phyloP scores from a whole-genome alignment of 139 green algal genomes.

The Nannochloris sp. region DNA sequence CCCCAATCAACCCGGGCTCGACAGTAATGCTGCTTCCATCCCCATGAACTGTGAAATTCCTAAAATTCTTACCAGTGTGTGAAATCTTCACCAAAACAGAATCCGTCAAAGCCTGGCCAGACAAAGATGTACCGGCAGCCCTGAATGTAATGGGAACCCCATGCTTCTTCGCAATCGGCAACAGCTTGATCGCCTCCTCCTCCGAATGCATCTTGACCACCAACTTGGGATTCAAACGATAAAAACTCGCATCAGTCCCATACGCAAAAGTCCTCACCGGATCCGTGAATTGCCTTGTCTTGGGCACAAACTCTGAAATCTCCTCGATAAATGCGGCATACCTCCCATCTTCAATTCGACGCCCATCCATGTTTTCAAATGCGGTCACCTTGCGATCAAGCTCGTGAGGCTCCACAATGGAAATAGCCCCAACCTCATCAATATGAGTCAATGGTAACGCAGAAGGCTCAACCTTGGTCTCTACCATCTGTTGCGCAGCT shows the following conservation, averaged over 20 bases:
- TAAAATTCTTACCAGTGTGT: constrained; percentile 92
- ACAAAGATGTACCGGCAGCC: constrained; percentile 87
- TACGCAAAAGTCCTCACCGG: constrained; percentile 89
- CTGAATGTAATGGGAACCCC: constrained; percentile 92
- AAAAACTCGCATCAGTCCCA: constrained; percentile 91
- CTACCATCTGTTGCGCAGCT: constrained; percentile 6
- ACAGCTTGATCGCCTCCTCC: constrained; percentile 72
- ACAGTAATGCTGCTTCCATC: constrained; percentile 88
- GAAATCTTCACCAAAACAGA: constrained; percentile 91
- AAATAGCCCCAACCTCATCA: constrained; percentile 28
- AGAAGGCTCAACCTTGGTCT: constrained; percentile 5
- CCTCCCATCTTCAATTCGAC: constrained; percentile 78
- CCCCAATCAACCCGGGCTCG: constrained; percentile 88
- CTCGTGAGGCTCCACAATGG: constrained; percentile 17
- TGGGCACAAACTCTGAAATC: constrained; percentile 69
- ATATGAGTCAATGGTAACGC: constrained; percentile 15
- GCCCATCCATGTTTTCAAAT: constrained; percentile 62
- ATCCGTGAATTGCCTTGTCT: constrained; percentile 68
- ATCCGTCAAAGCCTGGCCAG: constrained; percentile 87
- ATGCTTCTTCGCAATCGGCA: constrained; percentile 77
- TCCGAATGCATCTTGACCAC: constrained; percentile 79
- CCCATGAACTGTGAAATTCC: constrained; percentile 79
- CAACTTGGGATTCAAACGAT: constrained; percentile 84
- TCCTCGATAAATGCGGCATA: constrained; percentile 78
- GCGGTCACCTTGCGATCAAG: constrained; percentile 7